Base-by-base conservation (phyloP, 495 filamentous ascomycete species). In the Haplographium delicatum region DNA sequence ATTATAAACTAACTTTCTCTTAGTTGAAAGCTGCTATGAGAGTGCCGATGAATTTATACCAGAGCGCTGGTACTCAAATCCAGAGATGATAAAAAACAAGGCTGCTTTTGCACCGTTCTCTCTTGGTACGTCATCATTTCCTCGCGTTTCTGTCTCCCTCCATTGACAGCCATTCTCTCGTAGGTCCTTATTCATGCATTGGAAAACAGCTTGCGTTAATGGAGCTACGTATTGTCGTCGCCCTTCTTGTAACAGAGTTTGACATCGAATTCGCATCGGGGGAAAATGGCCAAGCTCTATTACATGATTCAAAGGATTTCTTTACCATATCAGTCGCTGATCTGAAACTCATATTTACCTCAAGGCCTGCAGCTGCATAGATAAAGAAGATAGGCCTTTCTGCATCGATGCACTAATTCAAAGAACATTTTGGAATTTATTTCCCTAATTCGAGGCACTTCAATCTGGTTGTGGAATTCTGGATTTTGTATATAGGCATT, bases 101-200 rank as follows among this genome's bases (percentile, higher is more conserved):
- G 56, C 55, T 3, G 77, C 72, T 1, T 83, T 76, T 43, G 55
- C 65, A 2, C 81, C 80, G 0, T 84, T 82, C 54, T 66, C 64
- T 3, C 15, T 58, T 58, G 74, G 75, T 9, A n/a, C n/a, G n/a
- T n/a, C n/a, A n/a, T n/a, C n/a, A n/a, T n/a, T n/a, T n/a, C 28
- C 13, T 50, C 60, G 5, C 19, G 15, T n/a, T 11, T 23, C 5
- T 45, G 20, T 47, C 11, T 7, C 19, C 39, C 37, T 20, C 25
- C 7, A 11, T 30, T 38, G 6, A 38, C 27, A n/a, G 18, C 34
- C n/a, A 10, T 2, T 15, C 41, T 52, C 16, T 16, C 31, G 16
- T 37, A 50, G 46, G 45, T 20, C 47, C 22, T 4, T 72, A 69
- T 39, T 47, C 52, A 16, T 83, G 80, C 45, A 63, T 76, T 9